Conservation (phyloP, 305 asterid genomes). For the Solanum chacoense region DNA sequence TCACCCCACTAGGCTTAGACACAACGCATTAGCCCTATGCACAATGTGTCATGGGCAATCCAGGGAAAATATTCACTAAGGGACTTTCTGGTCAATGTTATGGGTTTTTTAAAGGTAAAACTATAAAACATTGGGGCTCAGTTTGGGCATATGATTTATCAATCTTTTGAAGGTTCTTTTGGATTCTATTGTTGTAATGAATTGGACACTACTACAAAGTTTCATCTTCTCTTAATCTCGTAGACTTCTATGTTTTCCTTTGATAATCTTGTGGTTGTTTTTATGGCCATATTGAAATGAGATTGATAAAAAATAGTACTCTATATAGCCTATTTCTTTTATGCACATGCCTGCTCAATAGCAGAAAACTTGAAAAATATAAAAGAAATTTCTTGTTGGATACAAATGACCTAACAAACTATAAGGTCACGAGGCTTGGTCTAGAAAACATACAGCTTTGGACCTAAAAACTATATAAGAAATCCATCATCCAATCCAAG, state of each 20-base stretch:
- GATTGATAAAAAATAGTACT: not conserved
- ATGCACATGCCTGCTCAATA: not conserved
- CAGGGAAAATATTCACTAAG: not conserved
- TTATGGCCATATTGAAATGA: not conserved
- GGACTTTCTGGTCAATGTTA: not conserved
- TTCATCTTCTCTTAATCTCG: not conserved
- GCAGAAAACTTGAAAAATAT: not conserved
- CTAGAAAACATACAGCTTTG: not conserved
- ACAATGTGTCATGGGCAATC: not conserved
- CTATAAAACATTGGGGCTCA: not conserved
- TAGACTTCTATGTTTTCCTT: not conserved
- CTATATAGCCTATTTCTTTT: not conserved
- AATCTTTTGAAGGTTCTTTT: not conserved
- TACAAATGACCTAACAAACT: not conserved
- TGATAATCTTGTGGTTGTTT: not conserved
- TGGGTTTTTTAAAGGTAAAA: not conserved
- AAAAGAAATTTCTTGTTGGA: not conserved
- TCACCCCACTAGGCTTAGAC: not conserved
- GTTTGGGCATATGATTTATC: not conserved
- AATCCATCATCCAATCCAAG: not conserved
- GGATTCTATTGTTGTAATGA: not conserved
- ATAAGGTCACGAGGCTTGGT: not conserved
- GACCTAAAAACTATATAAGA: not conserved
- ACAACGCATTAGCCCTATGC: not conserved
- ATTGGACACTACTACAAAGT: not conserved